phyloP scores from a whole-genome alignment of 345 rosid species.

The Clarkia xantiana region DNA sequence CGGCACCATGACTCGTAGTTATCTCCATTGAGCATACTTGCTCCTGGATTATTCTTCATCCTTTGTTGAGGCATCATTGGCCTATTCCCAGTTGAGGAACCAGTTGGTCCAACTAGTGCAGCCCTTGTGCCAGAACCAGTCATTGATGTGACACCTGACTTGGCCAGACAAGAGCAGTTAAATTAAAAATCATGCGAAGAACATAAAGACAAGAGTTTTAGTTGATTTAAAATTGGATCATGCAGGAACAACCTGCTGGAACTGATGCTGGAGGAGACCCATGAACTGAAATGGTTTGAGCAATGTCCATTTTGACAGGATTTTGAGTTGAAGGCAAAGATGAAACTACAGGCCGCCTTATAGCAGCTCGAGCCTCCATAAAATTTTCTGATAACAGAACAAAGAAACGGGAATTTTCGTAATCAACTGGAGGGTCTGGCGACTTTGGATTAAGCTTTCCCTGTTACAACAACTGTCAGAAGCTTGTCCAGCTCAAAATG shows the following conservation, averaged over 20 bases:
- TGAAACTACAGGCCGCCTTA: constrained; percentile 55
- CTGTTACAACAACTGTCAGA: constrained; percentile 28
- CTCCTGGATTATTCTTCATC: constrained; percentile 50
- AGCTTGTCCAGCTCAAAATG: constrained; percentile 9
- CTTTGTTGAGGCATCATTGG: constrained; percentile 79
- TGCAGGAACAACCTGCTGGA: constrained; percentile 53
- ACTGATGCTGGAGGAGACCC: constrained; percentile 48
- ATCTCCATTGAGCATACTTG: too few species aligned
- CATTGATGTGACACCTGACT: constrained; percentile 39
- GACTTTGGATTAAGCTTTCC: constrained; percentile 57
- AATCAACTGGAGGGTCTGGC: constrained; percentile 58
- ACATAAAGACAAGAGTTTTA: too few species aligned
- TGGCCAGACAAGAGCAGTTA: constrained; percentile 32
- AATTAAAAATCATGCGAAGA: too few species aligned
- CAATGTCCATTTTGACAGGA: constrained; percentile 71
- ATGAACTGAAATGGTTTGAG: constrained; percentile 49
- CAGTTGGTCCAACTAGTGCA: constrained; percentile 52
- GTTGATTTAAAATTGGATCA: too few species aligned
- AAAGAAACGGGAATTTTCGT: constrained; percentile 64
- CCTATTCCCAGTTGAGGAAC: constrained; percentile 52
- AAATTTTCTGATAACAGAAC: constrained; percentile 76
- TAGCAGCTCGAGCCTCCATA: constrained; percentile 82
- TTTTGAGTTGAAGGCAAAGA: constrained; percentile 54
- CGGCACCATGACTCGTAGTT: too few species aligned
- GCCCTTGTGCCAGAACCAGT: constrained; percentile 59